phyloP scores from a whole-genome alignment of 1,284 basidiomycete species.

The Lentinus polychrous region DNA sequence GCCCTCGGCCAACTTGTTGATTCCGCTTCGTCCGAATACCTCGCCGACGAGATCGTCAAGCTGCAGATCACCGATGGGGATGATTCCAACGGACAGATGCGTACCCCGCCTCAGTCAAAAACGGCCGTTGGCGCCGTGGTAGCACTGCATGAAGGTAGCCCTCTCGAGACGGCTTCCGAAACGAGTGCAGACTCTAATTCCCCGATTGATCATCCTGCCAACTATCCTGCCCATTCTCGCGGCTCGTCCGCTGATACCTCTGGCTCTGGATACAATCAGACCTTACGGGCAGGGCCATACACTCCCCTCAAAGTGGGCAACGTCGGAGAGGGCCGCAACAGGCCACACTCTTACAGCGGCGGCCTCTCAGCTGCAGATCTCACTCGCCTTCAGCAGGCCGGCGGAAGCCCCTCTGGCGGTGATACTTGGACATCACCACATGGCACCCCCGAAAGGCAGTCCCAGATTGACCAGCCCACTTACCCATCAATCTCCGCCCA shows the following conservation, averaged over 20 bases:
- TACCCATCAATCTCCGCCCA: slow-evolving; percentile 60
- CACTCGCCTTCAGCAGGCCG: slow-evolving; percentile 63
- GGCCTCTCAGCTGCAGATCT: slow-evolving; percentile 65
- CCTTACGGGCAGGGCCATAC: slow-evolving; percentile 42
- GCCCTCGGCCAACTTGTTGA: slow-evolving; percentile 57
- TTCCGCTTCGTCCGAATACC: slow-evolving; percentile 45
- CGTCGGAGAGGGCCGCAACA: slow-evolving; percentile 55
- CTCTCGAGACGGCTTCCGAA: slow-evolving; percentile 63
- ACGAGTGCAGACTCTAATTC: slow-evolving; percentile 61
- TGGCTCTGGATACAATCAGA: slow-evolving; percentile 51
- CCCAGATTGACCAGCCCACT: slow-evolving; percentile 49
- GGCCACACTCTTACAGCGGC: slow-evolving; percentile 74
- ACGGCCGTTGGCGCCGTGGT: slow-evolving; percentile 39
- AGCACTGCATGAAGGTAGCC: slow-evolving; percentile 58
- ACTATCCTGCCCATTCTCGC: slow-evolving; percentile 57
- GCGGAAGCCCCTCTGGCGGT: slow-evolving; percentile 33
- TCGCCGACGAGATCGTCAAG: slow-evolving; percentile 65
- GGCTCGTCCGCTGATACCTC: slow-evolving; percentile 71
- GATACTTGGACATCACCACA: slow-evolving; percentile 25
- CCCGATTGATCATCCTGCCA: slow-evolving; percentile 59
- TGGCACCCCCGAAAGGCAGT: slow-evolving; percentile 25
- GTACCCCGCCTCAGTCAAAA: slow-evolving; percentile 60
- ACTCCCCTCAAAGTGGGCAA: slow-evolving; percentile 45
- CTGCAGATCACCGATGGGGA: slow-evolving; percentile 56
- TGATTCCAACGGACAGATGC: slow-evolving; percentile 44